phyloP scores from a whole-genome alignment of 2,329 filamentous ascomycete species.

The Dendrostoma leiphaemia region DNA sequence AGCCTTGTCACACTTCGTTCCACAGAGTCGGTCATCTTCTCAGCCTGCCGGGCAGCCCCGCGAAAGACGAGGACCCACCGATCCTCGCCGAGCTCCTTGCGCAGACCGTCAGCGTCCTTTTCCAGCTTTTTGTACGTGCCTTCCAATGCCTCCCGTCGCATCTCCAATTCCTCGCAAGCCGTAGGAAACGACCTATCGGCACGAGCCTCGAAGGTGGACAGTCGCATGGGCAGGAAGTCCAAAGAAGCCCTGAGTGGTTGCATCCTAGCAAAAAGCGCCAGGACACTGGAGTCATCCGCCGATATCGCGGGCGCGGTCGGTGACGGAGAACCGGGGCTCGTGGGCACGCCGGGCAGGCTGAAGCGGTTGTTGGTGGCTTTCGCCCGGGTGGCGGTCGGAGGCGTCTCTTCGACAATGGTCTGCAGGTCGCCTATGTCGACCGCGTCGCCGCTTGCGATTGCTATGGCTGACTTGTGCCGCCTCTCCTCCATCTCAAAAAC shows the following conservation, averaged over 20 bases:
- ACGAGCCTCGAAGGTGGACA: conserved; percentile 80
- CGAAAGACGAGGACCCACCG: conserved; percentile 95
- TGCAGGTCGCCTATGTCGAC: conserved; percentile 85
- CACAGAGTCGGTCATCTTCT: conserved; percentile 96
- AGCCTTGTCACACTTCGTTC: conserved; percentile 83
- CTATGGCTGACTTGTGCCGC: conserved; percentile 74
- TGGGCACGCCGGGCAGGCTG: conserved; percentile 64
- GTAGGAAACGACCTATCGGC: conserved; percentile 81
- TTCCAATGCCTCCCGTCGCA: conserved; percentile 71
- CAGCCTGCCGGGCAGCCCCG: conserved; percentile 84
- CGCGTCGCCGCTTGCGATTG: conserved; percentile 58
- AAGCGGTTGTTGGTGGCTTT: conserved; percentile 61
- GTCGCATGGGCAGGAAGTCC: conserved; percentile 92
- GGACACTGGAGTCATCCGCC: conserved; percentile 82
- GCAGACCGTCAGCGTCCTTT: conserved; percentile 82
- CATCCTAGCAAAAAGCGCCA: conserved; percentile 92
- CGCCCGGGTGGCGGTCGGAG: conserved; percentile 51
- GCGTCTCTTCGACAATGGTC: conserved; percentile 88
- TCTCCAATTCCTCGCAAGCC: conserved; percentile 84
- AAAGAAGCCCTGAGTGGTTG: conserved; percentile 89
- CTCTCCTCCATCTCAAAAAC: conserved; percentile 99
- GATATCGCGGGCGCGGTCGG: conserved; percentile 55
- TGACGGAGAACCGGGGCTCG: conserved; percentile 62
- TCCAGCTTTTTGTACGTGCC: conserved; percentile 86
- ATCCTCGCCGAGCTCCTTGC: conserved; percentile 90